Base-by-base conservation (phyloP, 2,329 filamentous ascomycete genomes). In the Nigrospora sphaerica region DNA sequence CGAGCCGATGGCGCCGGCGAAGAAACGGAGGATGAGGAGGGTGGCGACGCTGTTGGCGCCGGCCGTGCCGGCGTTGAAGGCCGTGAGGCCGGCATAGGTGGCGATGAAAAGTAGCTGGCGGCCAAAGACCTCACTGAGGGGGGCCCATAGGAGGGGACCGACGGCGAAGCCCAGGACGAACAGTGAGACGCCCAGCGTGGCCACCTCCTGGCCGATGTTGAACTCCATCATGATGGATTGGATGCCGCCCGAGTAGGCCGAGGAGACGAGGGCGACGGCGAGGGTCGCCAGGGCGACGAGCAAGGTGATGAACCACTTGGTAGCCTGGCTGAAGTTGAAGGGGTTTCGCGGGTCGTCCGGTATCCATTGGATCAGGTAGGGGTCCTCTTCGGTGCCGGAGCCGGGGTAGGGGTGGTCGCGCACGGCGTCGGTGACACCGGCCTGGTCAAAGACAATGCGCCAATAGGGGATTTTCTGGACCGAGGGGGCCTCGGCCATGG, bases 301-400 rank as follows among this genome's bases (percentile, higher is more conserved):
- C 45, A 77, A 55, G 2, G 81, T 83, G 49, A 84, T 76, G 23
- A 59, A 57, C 83, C 84, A 88, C 64, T 86, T 86, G 60, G 73
- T 75, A 14, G 58, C 46, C 2, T 56, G 50, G n/a, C 72, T 65
- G 55, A 80, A 85, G 44, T 69, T 67, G 71, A 83, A 75, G 1
- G 85, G 82, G 61, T 88, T 85, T 49, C 77, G 74, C 11, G 76
- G 74, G 59, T 89, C 85, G 38, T 79, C 62, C 12, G 76, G 73
- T n/a, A 86, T 74, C 67, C 81, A 88, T 44, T 77, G 74, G 49
- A 88, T 81, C 17, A 80, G 63, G 52, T 78, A 88, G 0, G 85
- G 85, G 42, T 83, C 78, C 36, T 81, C 77, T 12, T 72, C 61
- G 1, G 85, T 88, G 45, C 85, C 85, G 6, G 73, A 62, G 19